Evolutionary conservation across 345 rosid species (phyloP).

Genomic region (Rhodamnia rubescens): DNA sequence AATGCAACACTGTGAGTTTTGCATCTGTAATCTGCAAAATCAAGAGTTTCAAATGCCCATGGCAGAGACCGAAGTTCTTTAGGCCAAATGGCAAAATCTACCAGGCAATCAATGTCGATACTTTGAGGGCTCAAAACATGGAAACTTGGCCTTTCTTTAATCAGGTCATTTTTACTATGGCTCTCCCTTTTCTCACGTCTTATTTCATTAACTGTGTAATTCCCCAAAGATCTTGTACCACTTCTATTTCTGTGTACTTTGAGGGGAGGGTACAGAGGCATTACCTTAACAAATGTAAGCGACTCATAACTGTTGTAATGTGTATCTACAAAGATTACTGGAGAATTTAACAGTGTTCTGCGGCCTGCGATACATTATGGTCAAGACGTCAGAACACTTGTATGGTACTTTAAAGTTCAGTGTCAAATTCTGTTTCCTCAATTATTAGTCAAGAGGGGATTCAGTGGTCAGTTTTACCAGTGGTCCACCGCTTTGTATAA

Average conservation of each 20-base stretch:
- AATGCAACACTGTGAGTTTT: background rate
- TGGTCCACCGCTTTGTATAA: background rate
- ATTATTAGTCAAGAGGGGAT: background rate
- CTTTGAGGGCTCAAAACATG: slow-evolving; percentile 75
- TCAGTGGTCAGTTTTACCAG: background rate
- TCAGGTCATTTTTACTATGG: slow-evolving; percentile 33
- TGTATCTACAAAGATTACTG: background rate
- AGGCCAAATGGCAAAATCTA: slow-evolving; percentile 54
- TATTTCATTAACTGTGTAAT: background rate
- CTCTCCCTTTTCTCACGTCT: background rate
- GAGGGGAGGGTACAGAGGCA: background rate
- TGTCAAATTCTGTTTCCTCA: background rate
- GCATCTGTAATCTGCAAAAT: background rate
- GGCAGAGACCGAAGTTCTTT: slow-evolving; percentile 74
- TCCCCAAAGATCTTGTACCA: background rate
- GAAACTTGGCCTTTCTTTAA: slow-evolving; percentile 88
- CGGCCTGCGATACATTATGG: background rate
- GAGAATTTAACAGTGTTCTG: background rate
- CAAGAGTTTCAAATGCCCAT: background rate
- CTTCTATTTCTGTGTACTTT: background rate
- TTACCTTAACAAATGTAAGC: background rate
- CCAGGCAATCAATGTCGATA: slow-evolving; percentile 79
- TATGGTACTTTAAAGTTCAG: background rate
- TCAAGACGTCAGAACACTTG: background rate
- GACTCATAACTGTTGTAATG: background rate